phyloP scores from a whole-genome alignment of 2,329 filamentous ascomycete species.

The Colletotrichum kahawae region DNA sequence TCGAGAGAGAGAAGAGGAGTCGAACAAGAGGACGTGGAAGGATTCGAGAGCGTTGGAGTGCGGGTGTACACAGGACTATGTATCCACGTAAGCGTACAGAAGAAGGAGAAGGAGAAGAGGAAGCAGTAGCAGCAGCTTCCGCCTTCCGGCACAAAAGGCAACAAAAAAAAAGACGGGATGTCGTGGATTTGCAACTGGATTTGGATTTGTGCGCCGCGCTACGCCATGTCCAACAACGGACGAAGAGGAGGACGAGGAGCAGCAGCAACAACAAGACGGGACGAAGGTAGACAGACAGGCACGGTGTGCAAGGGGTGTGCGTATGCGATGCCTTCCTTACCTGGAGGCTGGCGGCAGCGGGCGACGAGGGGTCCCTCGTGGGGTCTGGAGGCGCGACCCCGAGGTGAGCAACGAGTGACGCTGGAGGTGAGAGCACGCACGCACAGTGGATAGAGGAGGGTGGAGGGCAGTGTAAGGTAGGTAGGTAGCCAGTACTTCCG shows the following conservation, averaged over 20 bases:
- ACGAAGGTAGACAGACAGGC: background rate
- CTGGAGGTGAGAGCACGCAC: background rate
- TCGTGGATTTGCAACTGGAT: background rate
- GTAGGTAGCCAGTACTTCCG: slow-evolving; percentile 8
- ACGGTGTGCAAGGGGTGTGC: background rate
- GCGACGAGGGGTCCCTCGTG: background rate
- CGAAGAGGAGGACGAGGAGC: background rate
- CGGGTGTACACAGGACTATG: slow-evolving; percentile 8
- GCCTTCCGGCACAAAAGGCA: background rate
- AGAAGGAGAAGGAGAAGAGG: background rate
- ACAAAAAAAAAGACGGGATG: background rate
- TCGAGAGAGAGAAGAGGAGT: background rate
- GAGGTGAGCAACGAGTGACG: background rate
- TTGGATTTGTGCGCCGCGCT: background rate
- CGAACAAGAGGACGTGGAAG: background rate
- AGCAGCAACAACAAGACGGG: background rate
- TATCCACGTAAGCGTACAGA: slow-evolving; percentile 12
- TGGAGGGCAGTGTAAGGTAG: background rate
- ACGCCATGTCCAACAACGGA: slow-evolving; percentile 2
- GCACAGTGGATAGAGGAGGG: background rate
- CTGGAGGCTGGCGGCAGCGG: background rate
- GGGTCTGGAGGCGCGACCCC: background rate
- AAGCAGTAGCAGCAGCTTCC: background rate
- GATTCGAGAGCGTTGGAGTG: background rate
- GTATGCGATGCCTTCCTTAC: background rate